These are phyloP conservation scores for Coleophoma eucalyptorum DNA, from an alignment of 2,329 filamentous ascomycete genomes.

Conservation along the genomic window DNA sequence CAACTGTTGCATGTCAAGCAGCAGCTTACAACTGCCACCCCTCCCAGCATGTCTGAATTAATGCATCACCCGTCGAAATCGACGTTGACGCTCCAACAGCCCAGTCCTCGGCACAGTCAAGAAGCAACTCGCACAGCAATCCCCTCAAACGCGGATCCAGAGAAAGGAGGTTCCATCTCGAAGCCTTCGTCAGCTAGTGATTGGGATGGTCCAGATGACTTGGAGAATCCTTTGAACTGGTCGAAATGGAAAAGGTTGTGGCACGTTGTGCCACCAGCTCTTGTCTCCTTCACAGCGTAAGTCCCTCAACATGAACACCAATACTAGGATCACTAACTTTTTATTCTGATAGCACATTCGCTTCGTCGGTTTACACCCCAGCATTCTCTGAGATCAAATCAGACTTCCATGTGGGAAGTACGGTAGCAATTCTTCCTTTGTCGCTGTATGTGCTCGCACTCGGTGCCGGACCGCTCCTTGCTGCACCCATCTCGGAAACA, in stretches of 20 bases:
- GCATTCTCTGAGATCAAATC: constrained; percentile 39
- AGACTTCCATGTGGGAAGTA: constrained; percentile 50
- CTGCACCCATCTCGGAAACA: constrained; percentile 55
- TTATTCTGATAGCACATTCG: constrained; percentile 39
- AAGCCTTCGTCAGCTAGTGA: constrained; percentile 2
- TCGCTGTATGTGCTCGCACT: constrained; percentile 57
- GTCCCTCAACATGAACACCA: constrained; percentile 2
- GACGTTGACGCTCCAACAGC: no score
- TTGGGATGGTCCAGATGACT: constrained; percentile 19
- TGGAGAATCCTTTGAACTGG: constrained; percentile 22
- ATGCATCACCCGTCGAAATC: no score
- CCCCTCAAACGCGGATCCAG: neutral
- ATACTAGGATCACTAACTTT: neutral
- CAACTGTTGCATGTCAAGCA: no score
- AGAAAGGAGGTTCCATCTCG: neutral
- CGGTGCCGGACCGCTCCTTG: constrained; percentile 53
- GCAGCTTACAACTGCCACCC: no score
- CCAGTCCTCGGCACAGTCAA: no score
- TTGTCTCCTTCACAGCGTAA: constrained; percentile 22
- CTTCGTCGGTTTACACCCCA: constrained; percentile 50
- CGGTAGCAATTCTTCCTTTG: constrained; percentile 52
- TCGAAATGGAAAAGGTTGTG: constrained; percentile 12
- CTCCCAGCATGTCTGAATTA: no score
- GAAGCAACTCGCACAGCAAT: neutral
- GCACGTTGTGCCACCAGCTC: constrained; percentile 16